Percentiles rank a stretch among this genome's conserved stretches.
Conservation (phyloP, 2,329 filamentous ascomycete genomes). For the Trichoderma gracile region DNA sequence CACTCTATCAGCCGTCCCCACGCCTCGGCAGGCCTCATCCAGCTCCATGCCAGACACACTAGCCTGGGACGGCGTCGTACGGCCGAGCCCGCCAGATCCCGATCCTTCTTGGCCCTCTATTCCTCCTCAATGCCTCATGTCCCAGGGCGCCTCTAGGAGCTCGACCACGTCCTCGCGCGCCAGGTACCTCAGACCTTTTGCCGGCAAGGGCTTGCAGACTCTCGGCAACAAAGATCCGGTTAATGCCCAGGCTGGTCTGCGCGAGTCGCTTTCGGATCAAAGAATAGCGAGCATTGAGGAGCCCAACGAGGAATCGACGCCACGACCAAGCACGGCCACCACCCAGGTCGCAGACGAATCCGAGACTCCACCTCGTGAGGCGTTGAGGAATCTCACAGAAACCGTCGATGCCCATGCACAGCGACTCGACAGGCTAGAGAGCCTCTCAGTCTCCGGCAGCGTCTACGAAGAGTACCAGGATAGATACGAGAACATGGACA, state of each 20-base stretch:
- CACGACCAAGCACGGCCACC: constrained; percentile 30
- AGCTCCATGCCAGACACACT: constrained; percentile 58
- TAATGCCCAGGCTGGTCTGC: background rate
- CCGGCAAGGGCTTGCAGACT: constrained; percentile 57
- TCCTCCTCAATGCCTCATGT: constrained; percentile 53
- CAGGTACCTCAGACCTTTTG: constrained; percentile 56
- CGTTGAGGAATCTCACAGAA: constrained; percentile 50
- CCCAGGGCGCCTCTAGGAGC: constrained; percentile 55
- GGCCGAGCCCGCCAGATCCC: constrained; percentile 44
- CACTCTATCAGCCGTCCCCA: constrained; percentile 26
- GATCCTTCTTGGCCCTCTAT: constrained; percentile 46
- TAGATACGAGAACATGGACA: constrained; percentile 65
- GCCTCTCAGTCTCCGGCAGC: constrained; percentile 64
- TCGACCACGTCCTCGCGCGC: constrained; percentile 54
- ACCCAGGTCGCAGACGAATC: constrained; percentile 31
- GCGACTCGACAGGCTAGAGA: constrained; percentile 69
- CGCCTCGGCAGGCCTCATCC: constrained; percentile 38
- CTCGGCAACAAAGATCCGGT: constrained; percentile 41
- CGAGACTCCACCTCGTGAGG: constrained; percentile 37
- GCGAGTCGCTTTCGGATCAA: constrained; percentile 25
- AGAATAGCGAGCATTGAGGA: constrained; percentile 29
- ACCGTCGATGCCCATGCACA: constrained; percentile 62
- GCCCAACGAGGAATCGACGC: constrained; percentile 27
- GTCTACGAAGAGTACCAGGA: constrained; percentile 70
- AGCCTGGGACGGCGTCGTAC: constrained; percentile 49